Percentiles rank a stretch among this genome's conserved stretches.
Conservation (phyloP, 192 early-diverging fungal species). For the Coemansia sp. region DNA sequence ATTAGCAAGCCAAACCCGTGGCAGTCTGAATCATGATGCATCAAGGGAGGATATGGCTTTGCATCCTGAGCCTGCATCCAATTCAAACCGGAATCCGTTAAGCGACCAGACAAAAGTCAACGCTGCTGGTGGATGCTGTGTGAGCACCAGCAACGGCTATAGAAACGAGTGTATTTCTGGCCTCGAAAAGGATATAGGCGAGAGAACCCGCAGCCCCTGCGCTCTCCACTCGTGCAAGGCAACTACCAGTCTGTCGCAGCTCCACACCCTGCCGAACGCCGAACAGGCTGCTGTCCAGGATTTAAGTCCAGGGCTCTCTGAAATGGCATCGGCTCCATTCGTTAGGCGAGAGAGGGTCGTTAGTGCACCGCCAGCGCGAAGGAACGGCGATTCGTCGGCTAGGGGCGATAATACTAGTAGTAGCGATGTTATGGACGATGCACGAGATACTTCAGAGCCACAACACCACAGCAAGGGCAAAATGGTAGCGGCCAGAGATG, state of each 20-base stretch:
- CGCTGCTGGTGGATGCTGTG: background rate
- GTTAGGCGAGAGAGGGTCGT: slow-evolving; percentile 15
- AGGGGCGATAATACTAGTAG: background rate
- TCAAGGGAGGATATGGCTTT: no score
- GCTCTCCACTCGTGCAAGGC: slow-evolving; percentile 46
- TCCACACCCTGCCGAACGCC: slow-evolving; percentile 6
- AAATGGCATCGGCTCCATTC: background rate
- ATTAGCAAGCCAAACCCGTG: background rate
- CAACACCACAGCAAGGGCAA: slow-evolving; percentile 20
- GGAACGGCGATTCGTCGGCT: background rate
- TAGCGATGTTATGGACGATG: background rate
- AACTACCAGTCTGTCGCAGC: slow-evolving; percentile 41
- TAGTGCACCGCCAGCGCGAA: slow-evolving; percentile 15
- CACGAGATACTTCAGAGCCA: slow-evolving; percentile 7
- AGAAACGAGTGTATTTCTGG: background rate
- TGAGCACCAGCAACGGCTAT: background rate
- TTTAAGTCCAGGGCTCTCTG: background rate
- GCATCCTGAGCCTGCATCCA: background rate
- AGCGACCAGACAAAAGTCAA: background rate
- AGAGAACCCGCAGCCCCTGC: slow-evolving; percentile 1
- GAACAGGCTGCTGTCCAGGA: background rate
- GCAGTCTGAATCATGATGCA: background rate
- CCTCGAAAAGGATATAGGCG: background rate
- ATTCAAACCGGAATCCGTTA: background rate
- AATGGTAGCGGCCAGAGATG: slow-evolving; percentile 9